Evolutionary conservation across 1,284 basidiomycete genomes (phyloP), one percentile per base, ranked within the genome.

Genomic region (Ceratobasidium theobromae): DNA sequence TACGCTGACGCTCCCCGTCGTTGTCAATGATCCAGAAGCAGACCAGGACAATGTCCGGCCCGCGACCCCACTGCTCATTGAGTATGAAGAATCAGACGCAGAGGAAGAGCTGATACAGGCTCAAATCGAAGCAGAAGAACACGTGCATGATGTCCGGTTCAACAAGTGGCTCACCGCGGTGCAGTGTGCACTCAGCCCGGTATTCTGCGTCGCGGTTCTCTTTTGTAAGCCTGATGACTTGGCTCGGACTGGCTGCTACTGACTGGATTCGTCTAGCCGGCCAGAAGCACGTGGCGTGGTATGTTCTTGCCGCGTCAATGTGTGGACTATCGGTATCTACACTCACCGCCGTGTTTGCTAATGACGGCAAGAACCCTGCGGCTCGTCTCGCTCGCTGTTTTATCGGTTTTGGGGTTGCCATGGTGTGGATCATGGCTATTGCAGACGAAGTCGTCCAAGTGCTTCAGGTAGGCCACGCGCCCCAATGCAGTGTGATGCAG

Each of bases 401-500:
- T 40, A 86, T 93, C 80, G 95, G 95, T 0, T 98, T 98, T 77
- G 76, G 88, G 32, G 88, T 95, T 40, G 83, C 93, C 12, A 85
- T 96, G 71, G 86, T 97, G 3, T 97, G 95, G 95, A 96, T 97
- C 72, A 93, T 95, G 83, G 90, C 89, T 6, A 95, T 97, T 60
- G 94, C 95, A 1, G 93, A 96, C 74, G 92, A 97, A 75, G 93
- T 95, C 1, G 93, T 97, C 27, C 84, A 87, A 49, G 87, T 96
- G 5, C 82, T 97, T 14, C 86, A 89, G 79, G 93, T 93, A 66
- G 64, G 81, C 28, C 4, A 45, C 38, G 33, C 21, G 40, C 30
- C n/a, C n/a, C n/a, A n/a, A n/a, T n/a, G n/a, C n/a, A n/a, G n/a
- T n/a, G n/a, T n/a, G n/a, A n/a, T n/a, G n/a, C n/a, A n/a, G n/a